Evolutionary conservation across 495 filamentous ascomycete genomes (phyloP).

Genomic region (Lophium mytilinum): DNA sequence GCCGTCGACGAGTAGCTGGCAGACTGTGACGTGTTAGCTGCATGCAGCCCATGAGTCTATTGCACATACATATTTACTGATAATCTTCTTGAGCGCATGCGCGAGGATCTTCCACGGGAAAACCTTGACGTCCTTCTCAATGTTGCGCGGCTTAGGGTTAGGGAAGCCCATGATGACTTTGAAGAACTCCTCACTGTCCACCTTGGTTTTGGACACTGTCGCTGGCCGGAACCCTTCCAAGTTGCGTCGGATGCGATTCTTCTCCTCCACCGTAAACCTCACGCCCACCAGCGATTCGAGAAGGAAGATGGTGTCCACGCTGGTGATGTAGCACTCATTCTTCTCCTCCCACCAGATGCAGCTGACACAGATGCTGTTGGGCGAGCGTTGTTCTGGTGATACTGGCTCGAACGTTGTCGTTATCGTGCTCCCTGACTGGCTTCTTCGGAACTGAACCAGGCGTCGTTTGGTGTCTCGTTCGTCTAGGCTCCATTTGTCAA

Average conservation of each 20-base stretch:
- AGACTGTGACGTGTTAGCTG: constrained; percentile 16
- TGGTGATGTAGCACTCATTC: constrained; percentile 82
- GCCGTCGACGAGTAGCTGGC: constrained; percentile 38
- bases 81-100: constrained; percentile 87
- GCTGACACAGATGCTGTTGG: constrained; percentile 37
- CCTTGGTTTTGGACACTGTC: constrained; percentile 86
- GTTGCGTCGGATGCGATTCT: constrained; percentile 91
- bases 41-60: not conserved
- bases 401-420: constrained; percentile 32
- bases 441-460: constrained; percentile 76
- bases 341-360: constrained; percentile 76
- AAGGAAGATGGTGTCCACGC: constrained; percentile 90
- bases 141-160: constrained; percentile 88
- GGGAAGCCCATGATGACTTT: constrained; percentile 98
- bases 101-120: constrained; percentile 86
- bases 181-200: constrained; percentile 92
- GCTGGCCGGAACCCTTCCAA: constrained; percentile 83
- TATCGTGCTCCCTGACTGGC: constrained; percentile 48
- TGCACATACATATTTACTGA: constrained; percentile 87
- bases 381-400: constrained; percentile 29
- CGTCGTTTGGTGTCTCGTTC: constrained; percentile 70
- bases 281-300: constrained; percentile 79
- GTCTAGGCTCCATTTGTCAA: constrained; percentile 64
- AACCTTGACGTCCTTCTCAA: constrained; percentile 98
- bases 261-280: constrained; percentile 88